Evolutionary conservation across 148 eudicot species (phyloP), one percentile per base, ranked within the genome.

Genomic region (Vaccinium macrocarpon): DNA sequence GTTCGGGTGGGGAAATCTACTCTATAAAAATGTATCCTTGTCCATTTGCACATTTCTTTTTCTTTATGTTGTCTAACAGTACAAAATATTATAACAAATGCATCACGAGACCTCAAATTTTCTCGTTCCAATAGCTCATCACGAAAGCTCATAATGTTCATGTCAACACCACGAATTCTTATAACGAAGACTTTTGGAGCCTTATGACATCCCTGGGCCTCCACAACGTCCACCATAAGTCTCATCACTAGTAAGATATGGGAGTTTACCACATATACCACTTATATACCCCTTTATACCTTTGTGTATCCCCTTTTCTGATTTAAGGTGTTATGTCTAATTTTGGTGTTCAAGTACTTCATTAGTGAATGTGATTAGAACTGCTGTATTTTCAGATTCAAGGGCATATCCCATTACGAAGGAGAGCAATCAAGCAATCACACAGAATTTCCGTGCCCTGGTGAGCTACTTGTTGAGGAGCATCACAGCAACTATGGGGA

Each of bases 401-500:
- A 93, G 89, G 99, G 99, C 52, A 96, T 96, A 88, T 96, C 99
- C 4, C 98, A 96, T 75, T 93, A 96, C 70, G 95, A 92, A 91
- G 94, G 92, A 49, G 94, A 89, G 38, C 94, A 93, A 83, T 86
- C 92, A 84, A 88, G 83, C 82, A 94, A 96, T 84, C 98, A 93
- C 84, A 96, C 99, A 10, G 93, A 95, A 78, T 87, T 96, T 32
- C 98, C 97, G 52, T 96, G 99, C 83, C 99, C 98, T 1, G 92
- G 95, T 21, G 97, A 92, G 87, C 97, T 96, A 27, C 94, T 96
- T n/a, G 99, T 96, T 19, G 99, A 96, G 85, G 91, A 94, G 86
- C 99, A 96, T 88, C 98, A 96, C 82, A 94, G 98, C 94, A 94
- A 96, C 84, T 96, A 96, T 81, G 99, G 99, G 64, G 99, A 96